These are phyloP conservation scores for Anisodus acutangulus DNA, from an alignment of 257 asterid species.

Conservation along the genomic window DNA sequence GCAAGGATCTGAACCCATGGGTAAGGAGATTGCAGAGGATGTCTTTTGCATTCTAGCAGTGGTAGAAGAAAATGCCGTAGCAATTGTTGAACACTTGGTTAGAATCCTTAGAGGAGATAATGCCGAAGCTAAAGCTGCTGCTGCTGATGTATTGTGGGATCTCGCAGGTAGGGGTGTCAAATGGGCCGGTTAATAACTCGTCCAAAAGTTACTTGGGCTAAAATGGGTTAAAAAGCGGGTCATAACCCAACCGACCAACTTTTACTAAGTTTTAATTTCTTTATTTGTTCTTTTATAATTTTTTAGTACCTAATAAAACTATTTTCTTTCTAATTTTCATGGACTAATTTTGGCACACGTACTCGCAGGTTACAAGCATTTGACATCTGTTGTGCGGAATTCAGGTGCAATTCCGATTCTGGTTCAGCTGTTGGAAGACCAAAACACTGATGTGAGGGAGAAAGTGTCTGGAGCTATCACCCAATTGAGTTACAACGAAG, in stretches of 20 bases:
- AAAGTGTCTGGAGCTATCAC: constrained; percentile 61
- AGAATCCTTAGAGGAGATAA: constrained; percentile 49
- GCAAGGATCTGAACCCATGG: constrained; percentile 44
- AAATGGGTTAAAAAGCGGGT: too few species aligned
- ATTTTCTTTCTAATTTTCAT: too few species aligned
- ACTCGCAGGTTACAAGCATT: constrained; percentile 47
- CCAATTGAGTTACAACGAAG: constrained; percentile 51
- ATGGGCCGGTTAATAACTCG: too few species aligned
- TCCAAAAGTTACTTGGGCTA: too few species aligned
- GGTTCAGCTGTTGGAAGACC: constrained; percentile 52
- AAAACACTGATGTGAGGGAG: constrained; percentile 45
- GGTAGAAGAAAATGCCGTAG: constrained; percentile 52
- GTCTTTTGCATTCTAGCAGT: constrained; percentile 61
- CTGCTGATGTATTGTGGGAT: constrained; percentile 59
- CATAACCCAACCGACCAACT: too few species aligned
- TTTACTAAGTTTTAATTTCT: too few species aligned
- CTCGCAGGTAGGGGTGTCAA: constrained; percentile 37
- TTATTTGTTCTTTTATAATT: too few species aligned
- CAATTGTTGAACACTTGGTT: constrained; percentile 47
- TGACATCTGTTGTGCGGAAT: constrained; percentile 39
- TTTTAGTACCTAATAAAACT: too few species aligned
- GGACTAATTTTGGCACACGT: too few species aligned
- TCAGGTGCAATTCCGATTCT: constrained; percentile 50
- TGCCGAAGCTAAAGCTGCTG: constrained; percentile 56
- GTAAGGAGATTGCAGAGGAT: constrained; percentile 63